Evolutionary conservation across 495 filamentous ascomycete genomes (phyloP), one percentile per base, ranked within the genome.

Genomic region (Penicillium crystallinum): DNA sequence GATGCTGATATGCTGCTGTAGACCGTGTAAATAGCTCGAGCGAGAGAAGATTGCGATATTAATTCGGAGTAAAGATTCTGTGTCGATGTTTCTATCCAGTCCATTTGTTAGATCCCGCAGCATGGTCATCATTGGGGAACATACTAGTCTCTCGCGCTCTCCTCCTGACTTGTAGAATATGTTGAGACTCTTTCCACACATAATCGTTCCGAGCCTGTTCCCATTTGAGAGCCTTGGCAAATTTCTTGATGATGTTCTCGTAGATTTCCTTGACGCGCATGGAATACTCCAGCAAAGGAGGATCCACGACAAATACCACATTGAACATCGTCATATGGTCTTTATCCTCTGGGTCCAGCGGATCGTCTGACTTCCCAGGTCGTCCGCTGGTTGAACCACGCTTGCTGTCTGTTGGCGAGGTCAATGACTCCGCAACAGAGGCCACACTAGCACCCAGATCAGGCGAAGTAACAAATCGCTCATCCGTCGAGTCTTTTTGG

Each of bases 301-400:
- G 86, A 60, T 88, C 85, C 42, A 96, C 70, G 30, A 96, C 87
- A 69, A 97, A 97, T 12, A 96, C 89, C 30, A 97, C 81, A 70
- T 97, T 91, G 66, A 98, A 98, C 91, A 97, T 96, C 19, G 83
- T 90, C 88, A 98, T 91, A 37, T 75, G 69, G 45, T 76, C 76
- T 48, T 69, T 74, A 44, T 85, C 81, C 53, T 82, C 81, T 8
- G 77, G 64, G 46, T 81, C 79, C 6, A 76, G 63, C 34, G 57
- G 55, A 2, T 64, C 58, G 52, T 74, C 77, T 35, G 59, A 50
- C 18, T 62, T 66, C 22, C 61, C 61, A 25, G 70, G 63, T 22
- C 70, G 68, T 12, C 59, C 71, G 49, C 77, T 75, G 23, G 67
- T 58, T 57, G 75, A 72, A 30, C 62, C 59, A 47, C 71, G 52